A percentile compares a stretch with the other conserved stretches of the same genome.
These are phyloP conservation scores for Didymella sp. DNA, from an alignment of 2,329 filamentous ascomycete genomes.

Conservation along the genomic window DNA sequence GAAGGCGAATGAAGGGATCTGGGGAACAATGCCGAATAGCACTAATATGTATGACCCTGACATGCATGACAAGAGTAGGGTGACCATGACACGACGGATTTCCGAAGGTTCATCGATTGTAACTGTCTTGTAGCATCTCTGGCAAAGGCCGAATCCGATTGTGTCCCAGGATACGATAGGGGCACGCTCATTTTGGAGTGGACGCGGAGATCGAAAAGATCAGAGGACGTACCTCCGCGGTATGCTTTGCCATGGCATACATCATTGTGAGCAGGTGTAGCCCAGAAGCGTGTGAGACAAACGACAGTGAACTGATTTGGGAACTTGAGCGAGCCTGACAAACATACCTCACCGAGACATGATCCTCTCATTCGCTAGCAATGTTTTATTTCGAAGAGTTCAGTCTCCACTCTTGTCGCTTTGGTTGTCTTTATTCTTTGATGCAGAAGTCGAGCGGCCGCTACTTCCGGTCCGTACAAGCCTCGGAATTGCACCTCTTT, in stretches of 20 bases:
- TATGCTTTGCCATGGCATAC: background rate
- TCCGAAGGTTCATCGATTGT: background rate
- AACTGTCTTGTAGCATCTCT: conserved; percentile 1
- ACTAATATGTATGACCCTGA: background rate
- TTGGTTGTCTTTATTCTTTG: too few species aligned
- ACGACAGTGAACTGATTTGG: background rate
- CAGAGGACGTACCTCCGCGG: background rate
- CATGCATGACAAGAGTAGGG: background rate
- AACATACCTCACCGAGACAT: conserved; percentile 12
- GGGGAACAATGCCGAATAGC: background rate
- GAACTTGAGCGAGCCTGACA: background rate
- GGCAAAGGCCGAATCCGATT: conserved; percentile 1
- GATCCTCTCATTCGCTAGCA: background rate
- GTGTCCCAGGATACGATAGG: background rate
- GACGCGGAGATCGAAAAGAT: background rate
- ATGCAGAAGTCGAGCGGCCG: too few species aligned
- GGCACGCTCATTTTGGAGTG: background rate
- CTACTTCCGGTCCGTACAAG: too few species aligned
- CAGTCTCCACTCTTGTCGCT: background rate
- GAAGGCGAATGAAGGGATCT: conserved; percentile 2
- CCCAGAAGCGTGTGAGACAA: conserved; percentile 15
- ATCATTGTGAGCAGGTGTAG: background rate
- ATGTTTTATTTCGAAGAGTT: background rate
- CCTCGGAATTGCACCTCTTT: too few species aligned
- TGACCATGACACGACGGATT: background rate